These are phyloP conservation scores for Penicillium nordicum DNA, from an alignment of 2,329 filamentous ascomycete species.

Conservation along the genomic window DNA sequence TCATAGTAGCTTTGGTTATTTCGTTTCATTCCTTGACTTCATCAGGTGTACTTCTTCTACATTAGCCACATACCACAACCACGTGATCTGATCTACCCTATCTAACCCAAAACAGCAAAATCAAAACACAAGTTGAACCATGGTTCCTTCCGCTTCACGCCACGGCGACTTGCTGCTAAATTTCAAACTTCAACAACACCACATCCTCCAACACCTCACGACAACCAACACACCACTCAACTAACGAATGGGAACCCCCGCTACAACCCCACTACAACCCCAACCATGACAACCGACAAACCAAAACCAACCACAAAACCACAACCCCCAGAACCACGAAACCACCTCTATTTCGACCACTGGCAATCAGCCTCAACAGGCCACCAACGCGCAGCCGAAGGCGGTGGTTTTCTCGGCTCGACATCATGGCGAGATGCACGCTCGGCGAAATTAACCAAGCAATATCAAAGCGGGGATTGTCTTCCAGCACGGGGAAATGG, in stretches of 20 bases:
- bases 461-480: slow-evolving; percentile 64
- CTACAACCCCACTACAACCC: neutral
- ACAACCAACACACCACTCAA: neutral
- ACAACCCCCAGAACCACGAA: slow-evolving; percentile 11
- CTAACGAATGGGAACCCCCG: neutral
- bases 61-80: neutral
- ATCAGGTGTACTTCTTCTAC: neutral
- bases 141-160: slow-evolving; percentile 14
- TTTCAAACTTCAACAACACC: neutral
- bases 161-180: slow-evolving; percentile 5
- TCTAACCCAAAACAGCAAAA: slow-evolving; percentile 27
- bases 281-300: neutral
- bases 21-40: too few species aligned
- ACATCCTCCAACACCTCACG: neutral
- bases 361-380: slow-evolving; percentile 69
- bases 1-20: neutral
- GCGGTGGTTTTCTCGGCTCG: slow-evolving; percentile 60
- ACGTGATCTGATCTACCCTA: slow-evolving; percentile 18
- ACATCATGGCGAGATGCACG: slow-evolving; percentile 70
- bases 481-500: neutral
- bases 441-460: slow-evolving; percentile 64
- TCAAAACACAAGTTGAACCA: slow-evolving; percentile 18
- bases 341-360: slow-evolving; percentile 38
- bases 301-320: neutral
- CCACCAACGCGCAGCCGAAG: slow-evolving; percentile 74